Evolutionary conservation across 768 basidiomycete genomes (phyloP), one percentile per base, ranked within the genome.

Genomic region (Boletus reticulatus): DNA sequence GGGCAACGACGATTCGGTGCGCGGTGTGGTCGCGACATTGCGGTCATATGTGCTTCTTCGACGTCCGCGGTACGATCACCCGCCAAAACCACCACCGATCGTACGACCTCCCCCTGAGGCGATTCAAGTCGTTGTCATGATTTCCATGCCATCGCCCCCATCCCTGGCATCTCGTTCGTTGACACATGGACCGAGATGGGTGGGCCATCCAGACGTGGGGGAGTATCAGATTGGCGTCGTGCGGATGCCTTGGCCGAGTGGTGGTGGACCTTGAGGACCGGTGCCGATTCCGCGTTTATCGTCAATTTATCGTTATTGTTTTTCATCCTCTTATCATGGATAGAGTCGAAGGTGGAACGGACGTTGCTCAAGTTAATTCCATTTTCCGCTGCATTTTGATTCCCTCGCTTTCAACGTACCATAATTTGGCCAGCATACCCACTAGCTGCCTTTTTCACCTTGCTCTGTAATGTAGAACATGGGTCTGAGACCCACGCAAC

Each of bases 181-280:
- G 36, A 32, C 27, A 0, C 31, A 38, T 14, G 27, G 32, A 10
- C 42, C 34, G 31, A 6, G 16, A 1, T 59, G 19, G 39, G 59
- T 56, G 32, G 59, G 60, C 46, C 50, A 59, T 41, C 6, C 54
- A 4, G 36, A 50, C 17, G 50, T 62, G 12, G 64, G 70, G 10
- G 78, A 76, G 55, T 76, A 76, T 58, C 73, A 81, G 64, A 73
- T 83, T 49, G 81, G 81, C 12, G 68, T 79, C 34, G 52, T 71
- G 12, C 71, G 63, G 20, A 60, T 78, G 38, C 73, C 74, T 41
- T 76, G 76, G 74, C 53, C 56, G 36, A 54, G 53, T 24, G 56
- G 53, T 20, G 60, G 62, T 10, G 53, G 55, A 24, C 22, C 52
- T 4, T 62, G 48, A 59, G 31, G 31, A 8, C 34, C n/a, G 22